Evolutionary conservation across 805 yeast species (phyloP).

Genomic region (Metschnikowia chrysomelidarum): DNA sequence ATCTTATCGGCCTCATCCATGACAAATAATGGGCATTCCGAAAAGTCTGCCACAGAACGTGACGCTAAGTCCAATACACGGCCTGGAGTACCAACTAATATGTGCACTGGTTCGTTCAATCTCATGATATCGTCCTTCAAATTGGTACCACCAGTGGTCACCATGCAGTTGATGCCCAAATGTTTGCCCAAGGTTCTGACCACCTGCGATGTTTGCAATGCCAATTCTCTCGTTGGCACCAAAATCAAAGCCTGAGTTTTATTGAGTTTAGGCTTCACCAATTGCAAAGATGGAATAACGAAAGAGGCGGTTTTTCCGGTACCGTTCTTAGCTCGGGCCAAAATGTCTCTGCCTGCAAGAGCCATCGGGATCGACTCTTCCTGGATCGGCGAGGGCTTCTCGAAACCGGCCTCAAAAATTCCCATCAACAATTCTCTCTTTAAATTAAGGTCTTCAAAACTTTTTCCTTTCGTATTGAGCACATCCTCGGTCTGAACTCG

Average conservation of each 20-base stretch:
- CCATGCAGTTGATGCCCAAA: slow-evolving; percentile 90
- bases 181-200: slow-evolving; percentile 95
- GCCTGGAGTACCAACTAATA: slow-evolving; percentile 97
- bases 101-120: slow-evolving; percentile 88
- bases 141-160: slow-evolving; percentile 96
- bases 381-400: slow-evolving; percentile 96
- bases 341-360: slow-evolving; percentile 88
- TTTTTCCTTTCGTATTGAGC: slow-evolving; percentile 80
- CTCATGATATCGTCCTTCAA: slow-evolving; percentile 92
- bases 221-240: slow-evolving; percentile 97
- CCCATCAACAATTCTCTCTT: slow-evolving; percentile 97
- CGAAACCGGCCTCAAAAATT: slow-evolving; percentile 97
- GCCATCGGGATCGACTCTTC: slow-evolving; percentile 97
- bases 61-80: slow-evolving; percentile 93
- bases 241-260: slow-evolving; percentile 89
- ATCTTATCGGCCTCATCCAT: slow-evolving; percentile 99
- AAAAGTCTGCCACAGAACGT: slow-evolving; percentile 81
- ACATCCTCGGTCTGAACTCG: slow-evolving; percentile 98
- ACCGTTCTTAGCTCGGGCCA: slow-evolving; percentile 98
- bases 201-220: slow-evolving; percentile 95
- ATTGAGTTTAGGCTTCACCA: slow-evolving; percentile 76
- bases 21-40: slow-evolving; percentile 81
- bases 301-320: slow-evolving; percentile 99
- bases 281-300: slow-evolving; percentile 89
- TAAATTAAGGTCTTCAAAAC: slow-evolving; percentile 88